Percentiles rank a stretch among this genome's conserved stretches.
Evolutionary conservation across 352 stramenopile species (phyloP).

Genomic region (Pythium rhizo-oryzae): DNA sequence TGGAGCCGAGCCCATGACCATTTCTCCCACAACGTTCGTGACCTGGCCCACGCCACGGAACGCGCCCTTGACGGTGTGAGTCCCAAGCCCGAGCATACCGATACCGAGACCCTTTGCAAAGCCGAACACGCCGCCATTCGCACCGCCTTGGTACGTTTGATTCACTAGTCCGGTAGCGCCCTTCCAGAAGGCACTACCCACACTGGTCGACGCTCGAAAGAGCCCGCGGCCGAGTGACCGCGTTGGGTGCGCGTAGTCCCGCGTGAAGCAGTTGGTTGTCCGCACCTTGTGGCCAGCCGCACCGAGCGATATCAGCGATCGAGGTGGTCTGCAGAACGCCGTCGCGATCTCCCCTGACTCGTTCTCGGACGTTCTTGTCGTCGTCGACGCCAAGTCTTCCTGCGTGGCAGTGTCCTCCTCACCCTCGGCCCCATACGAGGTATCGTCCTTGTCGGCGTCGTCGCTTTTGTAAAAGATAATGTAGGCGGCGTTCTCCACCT

Average conservation of each 20-base stretch:
- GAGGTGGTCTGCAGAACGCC: constrained; percentile 45
- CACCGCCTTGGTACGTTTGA: constrained; percentile 86
- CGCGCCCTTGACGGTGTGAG: constrained; percentile 85
- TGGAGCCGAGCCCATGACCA: constrained; percentile 80
- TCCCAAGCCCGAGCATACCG: constrained; percentile 83
- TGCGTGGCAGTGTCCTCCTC: constrained; percentile 25
- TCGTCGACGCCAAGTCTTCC: constrained; percentile 35
- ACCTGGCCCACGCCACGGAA: constrained; percentile 86
- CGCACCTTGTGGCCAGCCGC: constrained; percentile 86
- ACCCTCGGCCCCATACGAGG: constrained; percentile 32
- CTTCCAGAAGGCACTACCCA: constrained; percentile 84
- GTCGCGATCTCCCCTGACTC: constrained; percentile 22
- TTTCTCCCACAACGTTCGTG: constrained; percentile 86
- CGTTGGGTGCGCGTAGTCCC: constrained; percentile 79
- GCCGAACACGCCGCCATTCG: constrained; percentile 82
- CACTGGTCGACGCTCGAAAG: constrained; percentile 84
- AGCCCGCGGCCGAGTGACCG: constrained; percentile 78
- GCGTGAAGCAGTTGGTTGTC: constrained; percentile 85
- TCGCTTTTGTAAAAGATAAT: constrained; percentile 91
- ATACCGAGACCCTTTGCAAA: constrained; percentile 89
- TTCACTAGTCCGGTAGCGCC: constrained; percentile 79
- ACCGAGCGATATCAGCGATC: constrained; percentile 79
- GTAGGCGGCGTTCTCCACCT: constrained; percentile 78
- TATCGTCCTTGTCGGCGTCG: constrained; percentile 47
- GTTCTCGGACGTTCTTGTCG: background rate